A percentile compares a stretch with the other conserved stretches of the same genome.
Conservation (phyloP, 2,329 filamentous ascomycete genomes). For the Verticillium alfalfae region DNA sequence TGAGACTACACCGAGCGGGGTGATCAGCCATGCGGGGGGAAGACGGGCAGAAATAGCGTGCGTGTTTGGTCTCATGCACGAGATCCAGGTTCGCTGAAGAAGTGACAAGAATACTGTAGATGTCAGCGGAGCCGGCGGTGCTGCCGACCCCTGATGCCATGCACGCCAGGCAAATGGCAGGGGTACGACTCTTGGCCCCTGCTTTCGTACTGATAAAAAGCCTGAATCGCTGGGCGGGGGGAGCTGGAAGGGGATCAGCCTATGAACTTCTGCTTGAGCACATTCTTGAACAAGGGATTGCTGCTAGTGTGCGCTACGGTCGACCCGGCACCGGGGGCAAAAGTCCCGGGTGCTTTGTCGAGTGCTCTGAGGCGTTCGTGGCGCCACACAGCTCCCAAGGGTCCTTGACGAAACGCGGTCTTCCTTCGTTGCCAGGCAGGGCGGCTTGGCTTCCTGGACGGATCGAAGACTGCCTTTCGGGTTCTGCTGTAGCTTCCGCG, state of each 20-base stretch:
- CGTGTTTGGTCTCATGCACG: background rate
- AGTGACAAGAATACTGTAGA: background rate
- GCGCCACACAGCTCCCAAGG: background rate
- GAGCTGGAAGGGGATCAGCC: background rate
- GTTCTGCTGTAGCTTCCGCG: background rate
- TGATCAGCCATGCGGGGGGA: background rate
- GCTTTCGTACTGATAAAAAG: background rate
- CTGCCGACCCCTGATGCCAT: background rate
- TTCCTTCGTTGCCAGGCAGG: background rate
- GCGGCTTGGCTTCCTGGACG: background rate
- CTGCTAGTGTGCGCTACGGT: background rate
- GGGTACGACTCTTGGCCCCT: background rate
- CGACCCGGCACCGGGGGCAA: background rate
- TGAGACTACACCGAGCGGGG: background rate
- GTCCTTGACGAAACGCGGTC: background rate
- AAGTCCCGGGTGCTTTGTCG: background rate
- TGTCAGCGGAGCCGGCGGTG: background rate
- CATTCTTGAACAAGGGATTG: background rate
- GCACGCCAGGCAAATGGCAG: background rate
- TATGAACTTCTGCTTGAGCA: background rate
- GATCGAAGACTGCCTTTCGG: background rate
- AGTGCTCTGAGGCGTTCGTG: background rate
- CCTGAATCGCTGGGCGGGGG: background rate
- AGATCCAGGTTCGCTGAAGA: background rate
- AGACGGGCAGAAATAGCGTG: background rate